Percentiles rank a stretch among this genome's conserved stretches.
These are phyloP conservation scores for Plasmopara viticola DNA, from an alignment of 352 stramenopile genomes.

Conservation along the genomic window DNA sequence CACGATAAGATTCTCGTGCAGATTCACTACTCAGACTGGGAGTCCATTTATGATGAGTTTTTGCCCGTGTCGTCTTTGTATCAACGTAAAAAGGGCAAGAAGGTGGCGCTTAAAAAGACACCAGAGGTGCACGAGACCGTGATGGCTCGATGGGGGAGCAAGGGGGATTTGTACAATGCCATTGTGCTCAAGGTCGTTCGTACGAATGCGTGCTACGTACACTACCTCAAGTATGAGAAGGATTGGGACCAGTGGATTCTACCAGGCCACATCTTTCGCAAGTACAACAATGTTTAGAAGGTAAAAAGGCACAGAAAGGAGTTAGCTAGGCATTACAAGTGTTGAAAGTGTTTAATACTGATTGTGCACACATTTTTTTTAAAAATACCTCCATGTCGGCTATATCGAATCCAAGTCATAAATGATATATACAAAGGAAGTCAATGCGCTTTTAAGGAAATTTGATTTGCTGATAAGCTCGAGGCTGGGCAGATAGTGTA, in stretches of 20 bases:
- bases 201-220: constrained; percentile 69
- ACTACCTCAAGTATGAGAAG: constrained; percentile 82
- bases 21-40: constrained; percentile 76
- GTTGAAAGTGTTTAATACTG: too few species aligned
- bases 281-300: constrained; percentile 34
- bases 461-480: too few species aligned
- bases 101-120: constrained; percentile 52
- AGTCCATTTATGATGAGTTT: constrained; percentile 80
- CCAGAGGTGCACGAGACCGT: constrained; percentile 68
- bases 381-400: too few species aligned
- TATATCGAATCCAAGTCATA: too few species aligned
- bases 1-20: constrained; percentile 69
- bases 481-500: too few species aligned
- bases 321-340: too few species aligned
- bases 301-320: too few species aligned
- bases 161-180: constrained; percentile 64
- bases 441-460: too few species aligned
- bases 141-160: constrained; percentile 66
- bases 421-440: too few species aligned
- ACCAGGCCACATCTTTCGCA: constrained; percentile 73
- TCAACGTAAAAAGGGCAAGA: constrained; percentile 40
- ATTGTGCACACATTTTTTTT: too few species aligned
- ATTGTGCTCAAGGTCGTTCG: constrained; percentile 76
- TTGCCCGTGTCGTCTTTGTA: constrained; percentile 59
- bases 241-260: constrained; percentile 83